Conservation (phyloP, 345 rosid species). For the Pistacia integerrima region DNA sequence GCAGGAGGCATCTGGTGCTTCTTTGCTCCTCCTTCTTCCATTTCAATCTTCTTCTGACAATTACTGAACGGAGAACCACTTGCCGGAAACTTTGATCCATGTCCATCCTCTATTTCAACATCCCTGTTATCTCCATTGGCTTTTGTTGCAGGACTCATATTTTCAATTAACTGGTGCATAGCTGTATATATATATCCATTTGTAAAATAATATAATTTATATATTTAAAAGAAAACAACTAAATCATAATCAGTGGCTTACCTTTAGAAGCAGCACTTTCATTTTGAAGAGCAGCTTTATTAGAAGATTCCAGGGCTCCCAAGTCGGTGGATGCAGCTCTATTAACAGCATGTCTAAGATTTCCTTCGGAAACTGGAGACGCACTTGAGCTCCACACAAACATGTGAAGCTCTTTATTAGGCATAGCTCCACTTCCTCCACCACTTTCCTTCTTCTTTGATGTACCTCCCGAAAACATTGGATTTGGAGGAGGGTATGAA, state of each 20-base stretch:
- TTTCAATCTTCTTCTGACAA: slow-evolving; percentile 16
- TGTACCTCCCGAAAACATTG: slow-evolving; percentile 17
- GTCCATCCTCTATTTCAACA: slow-evolving; percentile 18
- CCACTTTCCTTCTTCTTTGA: slow-evolving; percentile 12
- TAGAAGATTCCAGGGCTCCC: slow-evolving; percentile 11
- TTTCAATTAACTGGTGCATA: slow-evolving; percentile 17
- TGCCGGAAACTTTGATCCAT: slow-evolving; percentile 16
- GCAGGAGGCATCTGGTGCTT: slow-evolving; percentile 33
- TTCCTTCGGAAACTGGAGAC: slow-evolving; percentile 38
- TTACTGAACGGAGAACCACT: slow-evolving; percentile 7
- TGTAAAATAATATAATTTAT: not conserved
- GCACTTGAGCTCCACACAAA: slow-evolving; percentile 49
- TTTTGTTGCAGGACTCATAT: slow-evolving; percentile 18
- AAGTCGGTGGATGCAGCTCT: slow-evolving; percentile 23
- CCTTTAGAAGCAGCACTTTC: slow-evolving; percentile 23
- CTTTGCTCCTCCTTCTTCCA: slow-evolving; percentile 19
- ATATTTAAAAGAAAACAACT: not conserved
- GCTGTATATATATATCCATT: slow-evolving; percentile 2
- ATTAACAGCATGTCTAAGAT: slow-evolving; percentile 19
- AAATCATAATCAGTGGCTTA: not conserved
- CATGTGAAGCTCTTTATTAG: slow-evolving; percentile 44
- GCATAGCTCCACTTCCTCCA: slow-evolving; percentile 5
- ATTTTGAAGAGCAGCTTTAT: not conserved
- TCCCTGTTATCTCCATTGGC: not conserved
- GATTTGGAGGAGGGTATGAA: slow-evolving; percentile 29